Base-by-base conservation (phyloP, 148 eudicot species). In the Simmondsia chinensis region DNA sequence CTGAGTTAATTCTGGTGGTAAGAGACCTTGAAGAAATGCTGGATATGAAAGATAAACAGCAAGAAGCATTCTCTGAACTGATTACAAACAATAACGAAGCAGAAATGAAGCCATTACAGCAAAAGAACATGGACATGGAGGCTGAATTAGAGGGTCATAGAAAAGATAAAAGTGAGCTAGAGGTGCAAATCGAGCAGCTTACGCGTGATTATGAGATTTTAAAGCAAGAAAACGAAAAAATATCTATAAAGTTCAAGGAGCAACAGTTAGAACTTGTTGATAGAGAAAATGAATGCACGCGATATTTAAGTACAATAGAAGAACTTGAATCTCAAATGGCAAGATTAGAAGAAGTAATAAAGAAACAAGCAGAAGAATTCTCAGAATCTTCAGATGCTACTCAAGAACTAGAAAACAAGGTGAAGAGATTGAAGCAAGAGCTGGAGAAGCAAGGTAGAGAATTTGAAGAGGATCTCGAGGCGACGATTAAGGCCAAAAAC, bases 1-100 rank as follows among this genome's bases (percentile, higher is more conserved):
- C 87, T 2, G 96, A 91, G 66, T 43, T 82, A 48, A 65, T 82
- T 61, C 64, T 82, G 5, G 71, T 61, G 32, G 66, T 82, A 54
- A 80, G 75, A 62, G 99, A 72, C 46, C 89, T 91, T 20, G 72
- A 72, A 38, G 67, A 67, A 65, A 75, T 46, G 56, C 49, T 91
- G 48, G 74, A 75, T 41, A 68, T 63, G 43, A 91, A 74, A 43
- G 73, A 74, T 20, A 43, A 33, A 39, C 79, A 86, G 55, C 37
- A 25, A 40, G 58, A 39, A 48, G 50, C 34, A 49, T 22, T n/a
- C 6, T 50, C 35, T 39, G 51, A 39, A 32, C 4, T 22, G 27
- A 23, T 24, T 19, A 40, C 43, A 30, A 37, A 40, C 30, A 57
- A 8, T 28, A 46, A 56, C 33, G 22, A 33, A 32, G 60, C 50